Evolutionary conservation across 2,329 filamentous ascomycete genomes (phyloP), one percentile per base, ranked within the genome.

Genomic region (Fusarium tricinctum): DNA sequence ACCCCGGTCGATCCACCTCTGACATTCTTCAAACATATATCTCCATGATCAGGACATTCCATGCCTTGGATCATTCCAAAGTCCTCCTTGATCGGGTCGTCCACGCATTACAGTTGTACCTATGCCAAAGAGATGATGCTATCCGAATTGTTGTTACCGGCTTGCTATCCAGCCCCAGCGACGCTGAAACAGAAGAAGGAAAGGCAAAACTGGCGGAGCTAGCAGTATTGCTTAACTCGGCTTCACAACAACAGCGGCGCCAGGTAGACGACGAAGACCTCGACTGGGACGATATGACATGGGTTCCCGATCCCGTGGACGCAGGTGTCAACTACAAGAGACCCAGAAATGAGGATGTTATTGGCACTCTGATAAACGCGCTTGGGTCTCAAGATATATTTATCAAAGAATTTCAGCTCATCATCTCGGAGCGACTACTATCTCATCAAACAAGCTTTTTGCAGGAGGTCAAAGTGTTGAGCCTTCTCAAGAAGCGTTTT

Each of bases 241-340:
- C 88, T 0, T 81, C 86, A 12, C 85, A 88, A 63, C 82, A 85
- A 59, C 81, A 84, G 15, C 81, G 83, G 10, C 80, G 80, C 38
- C 84, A 85, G 20, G 80, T 83, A 10, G 86, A 89, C 26, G 88
- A 89, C 65, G 89, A 91, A 58, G 92, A 93, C 52, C 84, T 96
- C 17, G 92, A 97, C 77, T 98, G 92, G 91, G 87, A 93, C 74
- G 94, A 99, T 77, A 92, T 97, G 90, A 88, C 89, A 10, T 99
- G 96, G 96, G 85, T 93, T 35, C 96, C 96, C 2, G 92, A 97
- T 73, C 96, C 96, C 0, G 90, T 97, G 39, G 96, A 99, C 76
- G 96, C 96, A 2, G 94, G 93, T 12, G 91, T 93, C 47, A 93
- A 97, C 76, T 97, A 97, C 81, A 93, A 92, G 75, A 91, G 94